Conservation (phyloP, 2,329 filamentous ascomycete species). For the Domatiomyces catenatus region DNA sequence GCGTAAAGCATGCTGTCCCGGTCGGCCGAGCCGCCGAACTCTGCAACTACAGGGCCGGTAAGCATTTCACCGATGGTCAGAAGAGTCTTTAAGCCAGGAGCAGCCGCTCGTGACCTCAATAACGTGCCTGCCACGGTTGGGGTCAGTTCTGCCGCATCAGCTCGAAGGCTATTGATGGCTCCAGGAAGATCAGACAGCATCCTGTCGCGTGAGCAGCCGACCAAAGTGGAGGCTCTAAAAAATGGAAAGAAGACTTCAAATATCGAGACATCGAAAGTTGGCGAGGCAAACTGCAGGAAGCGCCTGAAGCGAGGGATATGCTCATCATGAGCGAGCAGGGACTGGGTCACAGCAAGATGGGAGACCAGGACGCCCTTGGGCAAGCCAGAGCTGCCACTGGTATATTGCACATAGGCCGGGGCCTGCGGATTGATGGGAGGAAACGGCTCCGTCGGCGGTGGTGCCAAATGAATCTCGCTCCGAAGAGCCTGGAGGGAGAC, state of each 20-base stretch:
- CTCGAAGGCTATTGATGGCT: constrained; percentile 46
- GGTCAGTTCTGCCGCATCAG: constrained; percentile 79
- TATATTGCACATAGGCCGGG: constrained; percentile 82
- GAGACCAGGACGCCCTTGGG: constrained; percentile 79
- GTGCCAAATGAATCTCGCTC: neutral
- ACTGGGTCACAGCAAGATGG: constrained; percentile 66
- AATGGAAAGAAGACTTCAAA: constrained; percentile 91
- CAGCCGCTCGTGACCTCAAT: constrained; percentile 49
- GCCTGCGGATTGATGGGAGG: constrained; percentile 23
- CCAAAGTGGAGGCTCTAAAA: constrained; percentile 56
- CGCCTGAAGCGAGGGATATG: constrained; percentile 62
- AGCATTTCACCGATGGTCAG: constrained; percentile 92
- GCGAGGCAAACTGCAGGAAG: constrained; percentile 82
- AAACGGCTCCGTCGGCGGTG: neutral
- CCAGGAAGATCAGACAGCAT: constrained; percentile 62
- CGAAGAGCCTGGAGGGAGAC: constrained; percentile 17
- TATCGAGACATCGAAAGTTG: constrained; percentile 86
- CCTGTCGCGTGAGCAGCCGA: constrained; percentile 51
- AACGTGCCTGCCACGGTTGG: constrained; percentile 73
- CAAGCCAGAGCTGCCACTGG: constrained; percentile 73
- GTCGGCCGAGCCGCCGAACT: constrained; percentile 51
- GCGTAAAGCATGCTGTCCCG: constrained; percentile 59
- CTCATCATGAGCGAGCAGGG: constrained; percentile 62
- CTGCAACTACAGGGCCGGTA: constrained; percentile 56
- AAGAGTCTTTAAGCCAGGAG: constrained; percentile 53